Percentiles rank a stretch among this genome's conserved stretches.
Conservation (phyloP, 1,139 yeast genomes). For the Yamadazyma triangularis region DNA sequence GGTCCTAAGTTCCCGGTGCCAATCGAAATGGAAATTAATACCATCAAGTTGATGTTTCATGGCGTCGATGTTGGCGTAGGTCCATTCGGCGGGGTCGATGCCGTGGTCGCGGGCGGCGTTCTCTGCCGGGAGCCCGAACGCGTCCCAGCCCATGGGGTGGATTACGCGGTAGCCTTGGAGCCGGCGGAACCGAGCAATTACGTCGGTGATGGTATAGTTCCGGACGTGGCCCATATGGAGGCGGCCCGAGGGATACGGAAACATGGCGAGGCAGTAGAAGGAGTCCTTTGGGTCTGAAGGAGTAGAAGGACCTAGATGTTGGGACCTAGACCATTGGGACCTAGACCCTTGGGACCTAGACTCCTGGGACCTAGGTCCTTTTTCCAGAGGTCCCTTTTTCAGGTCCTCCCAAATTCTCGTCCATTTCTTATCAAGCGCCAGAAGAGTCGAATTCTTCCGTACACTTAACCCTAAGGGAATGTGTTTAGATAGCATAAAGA, state of each 20-base stretch:
- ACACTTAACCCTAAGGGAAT: too few relatives aligned
- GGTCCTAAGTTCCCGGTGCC: conserved; percentile 90
- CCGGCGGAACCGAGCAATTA: conserved; percentile 70
- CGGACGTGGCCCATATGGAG: conserved; percentile 92
- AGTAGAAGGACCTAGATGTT: too few relatives aligned
- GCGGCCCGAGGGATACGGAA: conserved; percentile 93
- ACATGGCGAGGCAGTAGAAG: conserved; percentile 78
- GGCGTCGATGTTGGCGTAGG: conserved; percentile 63
- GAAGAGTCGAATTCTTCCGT: too few relatives aligned
- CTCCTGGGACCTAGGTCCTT: too few relatives aligned
- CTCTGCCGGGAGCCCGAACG: conserved; percentile 97
- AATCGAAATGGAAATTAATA: conserved; percentile 86
- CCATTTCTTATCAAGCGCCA: too few relatives aligned
- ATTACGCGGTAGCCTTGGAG: conserved; percentile 73
- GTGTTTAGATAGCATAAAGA: too few relatives aligned
- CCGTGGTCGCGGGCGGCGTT: conserved; percentile 92
- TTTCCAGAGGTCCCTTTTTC: too few relatives aligned
- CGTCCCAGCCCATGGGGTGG: conserved; percentile 99
- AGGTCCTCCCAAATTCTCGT: too few relatives aligned
- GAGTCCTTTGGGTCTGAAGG: conserved; percentile 18
- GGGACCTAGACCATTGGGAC: too few relatives aligned
- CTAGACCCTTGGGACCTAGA: too few relatives aligned
- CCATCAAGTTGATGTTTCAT: conserved; percentile 79
- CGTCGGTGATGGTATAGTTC: conserved; percentile 88
- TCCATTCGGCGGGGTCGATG: conserved; percentile 80